Conservation (phyloP, 306 rosid species). For the Ceratonia siliqua region DNA sequence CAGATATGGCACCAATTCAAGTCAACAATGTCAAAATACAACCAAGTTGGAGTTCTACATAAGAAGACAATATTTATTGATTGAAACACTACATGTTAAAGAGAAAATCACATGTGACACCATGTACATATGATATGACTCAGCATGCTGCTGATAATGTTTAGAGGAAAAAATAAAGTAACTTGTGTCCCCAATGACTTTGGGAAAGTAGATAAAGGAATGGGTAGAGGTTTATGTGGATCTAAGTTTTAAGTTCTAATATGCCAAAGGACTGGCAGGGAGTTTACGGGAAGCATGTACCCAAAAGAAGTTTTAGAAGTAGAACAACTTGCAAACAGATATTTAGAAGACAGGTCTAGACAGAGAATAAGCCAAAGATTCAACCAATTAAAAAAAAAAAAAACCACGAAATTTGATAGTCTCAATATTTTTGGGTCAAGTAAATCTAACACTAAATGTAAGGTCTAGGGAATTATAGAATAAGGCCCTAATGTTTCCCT, state of each 20-base stretch:
- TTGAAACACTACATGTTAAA: neutral
- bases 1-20: conserved; percentile 1
- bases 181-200: neutral
- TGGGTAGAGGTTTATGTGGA: neutral
- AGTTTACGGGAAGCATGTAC: neutral
- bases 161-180: neutral
- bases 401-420: no score
- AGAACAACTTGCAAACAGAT: neutral
- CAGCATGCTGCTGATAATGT: neutral
- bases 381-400: neutral
- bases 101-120: neutral
- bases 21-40: neutral
- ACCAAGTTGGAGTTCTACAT: neutral
- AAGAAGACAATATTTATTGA: neutral
- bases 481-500: no score
- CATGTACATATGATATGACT: neutral
- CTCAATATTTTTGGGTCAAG: no score
- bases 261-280: neutral
- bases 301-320: neutral
- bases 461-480: no score
- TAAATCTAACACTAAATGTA: no score
- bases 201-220: neutral
- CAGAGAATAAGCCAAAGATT: neutral
- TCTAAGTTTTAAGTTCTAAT: neutral
- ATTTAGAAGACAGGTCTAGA: neutral